Conservation (phyloP, 192 early-diverging fungal species). For the Umbelopsis ramanniana region DNA sequence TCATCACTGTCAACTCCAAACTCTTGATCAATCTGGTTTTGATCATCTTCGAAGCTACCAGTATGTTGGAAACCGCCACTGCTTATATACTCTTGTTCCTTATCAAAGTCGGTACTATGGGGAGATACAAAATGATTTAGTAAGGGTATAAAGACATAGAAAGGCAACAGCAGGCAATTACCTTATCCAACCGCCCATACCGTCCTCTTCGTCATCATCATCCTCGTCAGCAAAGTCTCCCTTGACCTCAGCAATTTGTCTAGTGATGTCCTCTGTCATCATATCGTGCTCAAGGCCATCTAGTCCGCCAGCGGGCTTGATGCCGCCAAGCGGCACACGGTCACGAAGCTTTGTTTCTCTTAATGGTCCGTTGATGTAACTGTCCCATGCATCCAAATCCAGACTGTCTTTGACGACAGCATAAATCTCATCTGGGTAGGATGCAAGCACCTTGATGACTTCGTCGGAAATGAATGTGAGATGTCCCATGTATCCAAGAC, state of each 20-base stretch:
- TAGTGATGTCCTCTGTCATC: conserved; percentile 28
- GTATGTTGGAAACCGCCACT: conserved; percentile 1
- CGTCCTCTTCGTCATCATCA: conserved; percentile 34
- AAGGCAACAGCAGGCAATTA: neutral
- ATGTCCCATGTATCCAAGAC: conserved; percentile 98
- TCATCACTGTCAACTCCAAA: conserved; percentile 21
- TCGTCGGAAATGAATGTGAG: conserved; percentile 96
- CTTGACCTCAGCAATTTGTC: conserved; percentile 14
- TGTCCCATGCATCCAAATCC: conserved; percentile 57
- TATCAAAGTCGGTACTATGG: conserved; percentile 11
- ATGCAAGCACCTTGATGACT: conserved; percentile 86
- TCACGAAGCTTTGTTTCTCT: conserved; percentile 28
- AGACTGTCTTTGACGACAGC: conserved; percentile 45
- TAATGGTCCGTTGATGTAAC: conserved; percentile 45
- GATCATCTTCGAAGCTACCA: conserved; percentile 4
- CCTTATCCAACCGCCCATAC: conserved; percentile 34
- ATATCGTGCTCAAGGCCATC: conserved; percentile 25
- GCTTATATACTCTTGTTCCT: conserved; percentile 24
- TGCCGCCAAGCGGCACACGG: conserved; percentile 53
- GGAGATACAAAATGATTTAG: neutral
- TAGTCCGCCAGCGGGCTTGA: conserved; percentile 51
- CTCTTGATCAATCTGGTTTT: neutral
- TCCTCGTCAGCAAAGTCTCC: neutral
- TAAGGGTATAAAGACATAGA: neutral
- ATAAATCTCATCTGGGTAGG: conserved; percentile 46